A percentile compares a stretch with the other conserved stretches of the same genome.
Evolutionary conservation across 2,329 filamentous ascomycete genomes (phyloP).

Genomic region (Monascus ruber): DNA sequence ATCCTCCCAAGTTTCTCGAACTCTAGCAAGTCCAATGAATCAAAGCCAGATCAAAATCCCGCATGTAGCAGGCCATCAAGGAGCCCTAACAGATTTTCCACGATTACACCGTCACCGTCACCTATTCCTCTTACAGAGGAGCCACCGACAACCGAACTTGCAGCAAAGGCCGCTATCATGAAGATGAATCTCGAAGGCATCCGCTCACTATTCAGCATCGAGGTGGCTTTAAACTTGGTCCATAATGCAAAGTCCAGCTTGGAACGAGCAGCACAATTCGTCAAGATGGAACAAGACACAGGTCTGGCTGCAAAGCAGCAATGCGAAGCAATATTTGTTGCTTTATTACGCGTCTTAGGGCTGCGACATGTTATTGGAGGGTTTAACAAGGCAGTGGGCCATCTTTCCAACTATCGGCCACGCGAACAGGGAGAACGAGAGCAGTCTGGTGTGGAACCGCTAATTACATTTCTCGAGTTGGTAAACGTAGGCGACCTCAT

Average conservation of each 20-base stretch:
- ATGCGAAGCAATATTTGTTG: constrained; percentile 80
- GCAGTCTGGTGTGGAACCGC: constrained; percentile 66
- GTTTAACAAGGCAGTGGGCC: constrained; percentile 83
- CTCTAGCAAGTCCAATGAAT: constrained; percentile 39
- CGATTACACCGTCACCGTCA: constrained; percentile 18
- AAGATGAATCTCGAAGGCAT: constrained; percentile 89
- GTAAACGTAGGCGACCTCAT: constrained; percentile 98
- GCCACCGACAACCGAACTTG: constrained; percentile 71
- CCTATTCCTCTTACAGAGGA: constrained; percentile 46
- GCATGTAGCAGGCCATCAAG: constrained; percentile 13
- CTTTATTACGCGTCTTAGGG: constrained; percentile 71
- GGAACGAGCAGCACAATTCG: constrained; percentile 74
- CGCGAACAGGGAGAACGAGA: constrained; percentile 56
- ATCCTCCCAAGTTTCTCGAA: constrained; percentile 64
- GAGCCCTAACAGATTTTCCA: constrained; percentile 27
- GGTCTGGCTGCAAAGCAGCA: constrained; percentile 78
- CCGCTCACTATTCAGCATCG: constrained; percentile 88
- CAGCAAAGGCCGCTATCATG: constrained; percentile 96
- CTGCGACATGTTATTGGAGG: constrained; percentile 80
- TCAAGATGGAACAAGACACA: constrained; percentile 64
- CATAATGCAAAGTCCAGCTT: constrained; percentile 80
- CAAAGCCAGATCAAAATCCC: constrained; percentile 14
- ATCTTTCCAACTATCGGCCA: constrained; percentile 84
- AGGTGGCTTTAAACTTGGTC: constrained; percentile 80
- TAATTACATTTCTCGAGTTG: constrained; percentile 91